These are phyloP conservation scores for Cinnamomum chago DNA, from an alignment of 164 flowering plant species.

Conservation along the genomic window DNA sequence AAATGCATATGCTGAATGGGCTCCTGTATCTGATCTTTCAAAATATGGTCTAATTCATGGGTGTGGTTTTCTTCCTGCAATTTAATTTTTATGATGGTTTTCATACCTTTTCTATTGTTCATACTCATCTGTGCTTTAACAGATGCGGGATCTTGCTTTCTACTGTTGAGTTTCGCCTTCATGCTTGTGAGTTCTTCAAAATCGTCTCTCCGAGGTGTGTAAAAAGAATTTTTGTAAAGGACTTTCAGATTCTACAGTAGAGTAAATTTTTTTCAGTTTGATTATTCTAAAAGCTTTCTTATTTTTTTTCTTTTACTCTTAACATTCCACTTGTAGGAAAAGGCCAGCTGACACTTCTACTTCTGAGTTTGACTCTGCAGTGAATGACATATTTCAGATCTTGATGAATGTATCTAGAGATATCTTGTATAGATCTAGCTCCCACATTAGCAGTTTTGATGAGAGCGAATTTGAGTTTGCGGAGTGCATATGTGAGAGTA, in stretches of 20 bases:
- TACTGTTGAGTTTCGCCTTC: constrained; percentile 85
- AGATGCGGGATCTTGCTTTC: constrained; percentile 88
- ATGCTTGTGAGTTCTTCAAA: constrained; percentile 96
- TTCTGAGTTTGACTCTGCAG: constrained; percentile 77
- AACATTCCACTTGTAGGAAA: constrained; percentile 53
- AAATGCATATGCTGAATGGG: constrained; percentile 99
- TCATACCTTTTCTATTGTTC: background rate
- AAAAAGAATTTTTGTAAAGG: background rate
- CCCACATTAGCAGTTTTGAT: constrained; percentile 36
- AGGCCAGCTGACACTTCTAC: constrained; percentile 66
- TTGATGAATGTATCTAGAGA: constrained; percentile 71
- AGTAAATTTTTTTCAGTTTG: background rate
- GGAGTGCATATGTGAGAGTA: constrained; percentile 85
- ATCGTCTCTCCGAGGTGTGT: constrained; percentile 77
- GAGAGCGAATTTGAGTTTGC: constrained; percentile 92
- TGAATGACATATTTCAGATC: constrained; percentile 61
- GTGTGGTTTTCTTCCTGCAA: constrained; percentile 34
- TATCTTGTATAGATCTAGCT: constrained; percentile 44
- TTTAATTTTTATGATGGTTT: background rate
- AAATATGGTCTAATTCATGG: constrained; percentile 81
- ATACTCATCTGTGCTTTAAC: constrained; percentile 7
- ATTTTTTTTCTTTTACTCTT: constrained; percentile 9
- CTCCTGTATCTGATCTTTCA: constrained; percentile 85
- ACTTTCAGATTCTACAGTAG: background rate
- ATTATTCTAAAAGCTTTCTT: background rate